Evolutionary conservation across 176 grass and related monocot species (phyloP), one percentile per base, ranked within the genome.

Genomic region (Aechmea fasciata): DNA sequence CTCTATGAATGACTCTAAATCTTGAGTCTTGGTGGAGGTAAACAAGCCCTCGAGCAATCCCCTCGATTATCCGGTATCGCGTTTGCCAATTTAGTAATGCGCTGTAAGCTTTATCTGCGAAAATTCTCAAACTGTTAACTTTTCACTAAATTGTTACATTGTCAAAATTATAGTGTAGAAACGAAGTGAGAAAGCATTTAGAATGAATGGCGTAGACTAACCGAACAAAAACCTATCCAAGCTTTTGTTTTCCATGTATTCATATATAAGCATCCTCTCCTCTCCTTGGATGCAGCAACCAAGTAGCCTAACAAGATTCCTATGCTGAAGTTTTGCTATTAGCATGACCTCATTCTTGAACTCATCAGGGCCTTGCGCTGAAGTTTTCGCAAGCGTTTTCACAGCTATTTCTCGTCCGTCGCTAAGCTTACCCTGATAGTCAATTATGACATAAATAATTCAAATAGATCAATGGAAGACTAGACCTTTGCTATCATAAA

Each of bases 11-110:
- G 26, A 96, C 88, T 85, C 88, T 85, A 53, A 85, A 81, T 66
- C 82, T 84, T 1, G 91, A 96, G 65, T 91, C 87, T 77, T 96
- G 82, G 49, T 96, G 87, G 51, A 96, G 85, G 52, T 91, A 91
- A 19, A 96, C 69, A 57, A 96, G 54, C 65, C 91, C 91, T 79
- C 85, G 69, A 57, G 65, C 70, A 51, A 96, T 74, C n/a, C 85
- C 85, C 81, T 86, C 71, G 63, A 96, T 91, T 41, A 96, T 96
- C 15, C 70, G 49, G 50, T 96, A 91, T 64, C 91, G 68, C 2
- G 26, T 77, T 75, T 72, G 74, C 91, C 87, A 91, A 69, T 91
- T 79, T 18, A 91, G 80, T 19, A 71, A 22, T 15, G 63, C 23
- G 41, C 76, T 76, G 73, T 73, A 83, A 22, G 70, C 54, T 62